Evolutionary conservation across 1,139 yeast species (phyloP), one percentile per base, ranked within the genome.

Genomic region (Blastobotrys illinoisensis): DNA sequence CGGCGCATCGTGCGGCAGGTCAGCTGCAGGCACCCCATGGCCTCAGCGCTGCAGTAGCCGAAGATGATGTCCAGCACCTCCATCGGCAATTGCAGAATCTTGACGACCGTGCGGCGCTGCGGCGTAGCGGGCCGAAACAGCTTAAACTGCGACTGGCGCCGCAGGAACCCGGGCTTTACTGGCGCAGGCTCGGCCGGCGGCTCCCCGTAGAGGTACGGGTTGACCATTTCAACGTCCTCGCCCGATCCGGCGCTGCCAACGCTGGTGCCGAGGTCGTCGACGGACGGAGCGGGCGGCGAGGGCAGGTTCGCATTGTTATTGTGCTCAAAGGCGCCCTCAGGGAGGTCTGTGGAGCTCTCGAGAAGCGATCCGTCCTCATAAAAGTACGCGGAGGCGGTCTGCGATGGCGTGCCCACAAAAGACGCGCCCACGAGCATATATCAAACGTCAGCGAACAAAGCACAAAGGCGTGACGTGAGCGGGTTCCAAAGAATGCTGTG

Each of bases 51-150:
- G 47, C 54, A 52, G 43, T 52, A 52, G 21, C 49, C 54, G 14
- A 52, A 24, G 14, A 52, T 49, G 19, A 52, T 49, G 24, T 52
- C 54, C 54, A 52, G n/a, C 46, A 52, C 49, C 44, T 52, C 54
- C 54, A 52, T 52, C 9, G 54, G 54, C 44, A 52, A n/a, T 18
- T 49, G 40, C 20, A 52, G 13, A 11, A 52, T 52, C 40, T 32
- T 51, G 20, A 46, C 40, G 7, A 32, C 40, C 14, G 40, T 32
- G 16, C 16, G 40, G 3, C 7, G 3, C 16, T 32, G 40, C 3
- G 40, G 40, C 16, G 40, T 32, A 3, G 40, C 14, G 3, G 40
- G 40, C 16, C 40, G 40, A 16, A 32, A 32, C 16, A 32, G 40
- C 16, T 32, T 32, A 11, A 32, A 32, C 40, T 32, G 40, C 4